Evolutionary conservation across 208 protist species (phyloP).

Genomic region (Cochliopodium minus): DNA sequence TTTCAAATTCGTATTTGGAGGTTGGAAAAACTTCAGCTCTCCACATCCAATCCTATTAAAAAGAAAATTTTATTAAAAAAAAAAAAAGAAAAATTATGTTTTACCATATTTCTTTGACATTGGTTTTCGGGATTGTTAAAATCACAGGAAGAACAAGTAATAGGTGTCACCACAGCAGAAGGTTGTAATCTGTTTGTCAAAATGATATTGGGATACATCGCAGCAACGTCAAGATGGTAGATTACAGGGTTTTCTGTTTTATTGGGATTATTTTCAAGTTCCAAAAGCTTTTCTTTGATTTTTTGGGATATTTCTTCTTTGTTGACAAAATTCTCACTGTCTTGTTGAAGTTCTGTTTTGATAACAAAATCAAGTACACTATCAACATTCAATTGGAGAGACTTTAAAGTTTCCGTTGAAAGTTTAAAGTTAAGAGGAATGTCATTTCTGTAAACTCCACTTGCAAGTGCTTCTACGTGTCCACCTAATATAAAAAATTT

Average conservation of each 20-base stretch:
- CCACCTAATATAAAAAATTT: no score
- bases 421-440: slow-evolving; percentile 77
- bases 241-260: slow-evolving; percentile 75
- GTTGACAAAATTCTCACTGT: slow-evolving; percentile 73
- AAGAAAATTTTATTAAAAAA: no score
- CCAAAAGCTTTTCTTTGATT: neutral
- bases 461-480: slow-evolving; percentile 74
- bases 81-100: no score
- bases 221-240: slow-evolving; percentile 98
- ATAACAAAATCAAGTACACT: slow-evolving; percentile 64
- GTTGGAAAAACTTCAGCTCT: slow-evolving; percentile 88
- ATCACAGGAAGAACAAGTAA: slow-evolving; percentile 83
- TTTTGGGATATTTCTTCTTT: slow-evolving; percentile 52
- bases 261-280: slow-evolving; percentile 61
- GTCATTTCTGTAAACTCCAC: slow-evolving; percentile 89
- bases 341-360: slow-evolving; percentile 54
- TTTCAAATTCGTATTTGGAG: slow-evolving; percentile 67
- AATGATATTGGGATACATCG: slow-evolving; percentile 99
- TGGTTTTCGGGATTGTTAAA: slow-evolving; percentile 79
- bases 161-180: slow-evolving; percentile 75
- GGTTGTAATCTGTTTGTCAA: slow-evolving; percentile 98
- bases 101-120: slow-evolving; percentile 89
- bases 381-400: no score
- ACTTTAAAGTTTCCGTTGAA: no score
- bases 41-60: slow-evolving; percentile 97